A percentile compares a stretch with the other conserved stretches of the same genome.
Evolutionary conservation across 495 filamentous ascomycete genomes (phyloP).

Genomic region (Articulospora tetracladia): DNA sequence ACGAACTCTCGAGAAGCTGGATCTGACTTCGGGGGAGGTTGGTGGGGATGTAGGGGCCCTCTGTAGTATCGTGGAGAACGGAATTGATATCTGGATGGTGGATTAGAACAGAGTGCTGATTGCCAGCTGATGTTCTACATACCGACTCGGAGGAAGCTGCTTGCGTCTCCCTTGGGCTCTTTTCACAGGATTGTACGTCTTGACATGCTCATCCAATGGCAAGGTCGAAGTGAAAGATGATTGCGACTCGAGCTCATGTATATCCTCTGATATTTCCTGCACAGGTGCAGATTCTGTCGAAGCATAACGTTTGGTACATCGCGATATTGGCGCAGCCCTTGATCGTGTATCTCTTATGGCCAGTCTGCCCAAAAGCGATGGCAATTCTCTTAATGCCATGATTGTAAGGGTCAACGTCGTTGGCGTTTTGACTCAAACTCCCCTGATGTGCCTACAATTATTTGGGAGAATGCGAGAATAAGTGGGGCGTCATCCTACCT

Average conservation of each 20-base stretch:
- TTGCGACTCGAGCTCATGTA: conserved; percentile 34
- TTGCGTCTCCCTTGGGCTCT: conserved; percentile 44
- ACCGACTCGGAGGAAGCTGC: conserved; percentile 69
- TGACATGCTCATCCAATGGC: conserved; percentile 31
- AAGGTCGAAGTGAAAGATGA: conserved; percentile 35
- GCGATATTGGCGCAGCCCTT: conserved; percentile 20
- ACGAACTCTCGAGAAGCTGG: conserved; percentile 83
- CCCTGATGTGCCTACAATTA: too few species aligned
- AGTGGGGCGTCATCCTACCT: too few species aligned
- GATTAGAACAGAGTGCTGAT: conserved; percentile 2
- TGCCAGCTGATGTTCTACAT: conserved; percentile 18
- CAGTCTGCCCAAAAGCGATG: conserved; percentile 16
- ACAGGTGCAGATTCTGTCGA: conserved; percentile 34
- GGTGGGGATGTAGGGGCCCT: conserved; percentile 88
- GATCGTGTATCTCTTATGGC: conserved; percentile 24
- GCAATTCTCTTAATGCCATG: conserved; percentile 29
- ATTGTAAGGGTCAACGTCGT: background rate
- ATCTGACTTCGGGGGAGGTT: conserved; percentile 76
- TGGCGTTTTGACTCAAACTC: too few species aligned
- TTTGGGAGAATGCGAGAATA: too few species aligned
- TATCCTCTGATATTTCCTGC: conserved; percentile 21
- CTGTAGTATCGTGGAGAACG: conserved; percentile 90
- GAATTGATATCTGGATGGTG: conserved; percentile 72
- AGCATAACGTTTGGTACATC: conserved; percentile 40
- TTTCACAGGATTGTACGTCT: conserved; percentile 55